Base-by-base conservation (phyloP, 129 eudicot genomes). In the Escallonia herrerae region DNA sequence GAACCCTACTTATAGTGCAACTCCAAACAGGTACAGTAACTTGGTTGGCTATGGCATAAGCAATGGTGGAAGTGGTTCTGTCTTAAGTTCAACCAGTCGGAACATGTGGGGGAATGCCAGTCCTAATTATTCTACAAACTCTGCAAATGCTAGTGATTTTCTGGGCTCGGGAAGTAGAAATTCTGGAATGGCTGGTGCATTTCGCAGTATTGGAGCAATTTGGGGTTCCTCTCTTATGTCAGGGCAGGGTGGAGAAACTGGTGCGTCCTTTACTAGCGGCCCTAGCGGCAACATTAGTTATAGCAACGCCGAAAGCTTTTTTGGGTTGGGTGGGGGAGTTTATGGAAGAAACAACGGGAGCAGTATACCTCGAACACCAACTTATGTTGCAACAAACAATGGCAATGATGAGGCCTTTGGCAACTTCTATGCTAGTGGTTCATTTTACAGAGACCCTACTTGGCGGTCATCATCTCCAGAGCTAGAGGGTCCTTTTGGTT, bases 401-500 rank as follows among this genome's bases (percentile, higher is more conserved):
- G 78, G 76, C 45, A 74, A 56, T 63, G 84, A 78, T 60, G 79
- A 71, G 33, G 74, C 79, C 66, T 72, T 77, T 59, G 83, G 76
- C 3, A 80, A 74, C 63, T 67, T 75, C 8, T 72, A 70, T 77
- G 81, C 80, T 40, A 76, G 79, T 72, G 77, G 74, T 82, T 79
- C 91, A 7, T 67, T 87, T 69, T 84, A 77, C 67, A 83, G 55
- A 4, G 95, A 85, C 69, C 69, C 82, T 42, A 63, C 82, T 33
- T 87, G 93, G 97, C 83, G 76, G 43, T 75, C 87, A 62, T 74
- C 90, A 8, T 80, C 95, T 58, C 84, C 87, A 11, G 95, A 77
- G 58, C 77, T 84, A 3, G 89, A 80, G 57, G 83, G 77, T 37
- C 58, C 90, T 76, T 91, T 83, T 76, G 86, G 77, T 60, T 83